phyloP scores from a whole-genome alignment of 345 rosid species.

The Mangifera indica region DNA sequence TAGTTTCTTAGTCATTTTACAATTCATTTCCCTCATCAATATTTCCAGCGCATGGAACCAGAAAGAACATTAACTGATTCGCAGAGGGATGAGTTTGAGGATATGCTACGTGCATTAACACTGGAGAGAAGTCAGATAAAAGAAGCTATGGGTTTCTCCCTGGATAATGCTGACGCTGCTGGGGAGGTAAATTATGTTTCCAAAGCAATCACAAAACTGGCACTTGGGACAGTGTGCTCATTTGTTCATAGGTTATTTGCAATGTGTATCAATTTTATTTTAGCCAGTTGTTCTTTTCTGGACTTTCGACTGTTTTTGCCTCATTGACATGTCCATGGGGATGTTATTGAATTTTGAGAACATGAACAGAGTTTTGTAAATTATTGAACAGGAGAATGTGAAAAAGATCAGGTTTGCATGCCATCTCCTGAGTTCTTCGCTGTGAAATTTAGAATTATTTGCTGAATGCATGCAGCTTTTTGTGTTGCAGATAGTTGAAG shows the following conservation, averaged over 20 bases:
- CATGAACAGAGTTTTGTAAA: constrained; percentile 1
- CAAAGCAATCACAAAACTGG: constrained; percentile 1
- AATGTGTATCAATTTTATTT: neutral
- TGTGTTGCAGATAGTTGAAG: constrained; percentile 80
- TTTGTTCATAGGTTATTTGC: neutral
- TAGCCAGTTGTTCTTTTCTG: too few species aligned
- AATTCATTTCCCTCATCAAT: constrained; percentile 15
- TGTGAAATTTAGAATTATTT: neutral
- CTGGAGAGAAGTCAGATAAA: constrained; percentile 93
- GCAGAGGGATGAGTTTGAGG: constrained; percentile 98
- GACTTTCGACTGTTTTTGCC: neutral
- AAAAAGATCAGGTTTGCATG: neutral
- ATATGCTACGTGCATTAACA: constrained; percentile 89
- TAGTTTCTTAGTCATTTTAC: constrained; percentile 12
- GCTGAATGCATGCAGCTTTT: neutral
- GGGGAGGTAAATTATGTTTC: constrained; percentile 68
- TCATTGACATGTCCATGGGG: neutral
- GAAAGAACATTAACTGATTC: constrained; percentile 90
- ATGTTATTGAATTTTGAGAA: constrained; percentile 11
- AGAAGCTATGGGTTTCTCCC: constrained; percentile 94
- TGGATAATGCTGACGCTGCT: constrained; percentile 99
- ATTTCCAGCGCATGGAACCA: constrained; percentile 71
- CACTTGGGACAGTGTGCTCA: neutral
- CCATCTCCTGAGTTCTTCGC: neutral
- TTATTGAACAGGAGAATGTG: neutral